Conservation (phyloP, 83 land plant species). For the Diphasiastrum complanatum region DNA sequence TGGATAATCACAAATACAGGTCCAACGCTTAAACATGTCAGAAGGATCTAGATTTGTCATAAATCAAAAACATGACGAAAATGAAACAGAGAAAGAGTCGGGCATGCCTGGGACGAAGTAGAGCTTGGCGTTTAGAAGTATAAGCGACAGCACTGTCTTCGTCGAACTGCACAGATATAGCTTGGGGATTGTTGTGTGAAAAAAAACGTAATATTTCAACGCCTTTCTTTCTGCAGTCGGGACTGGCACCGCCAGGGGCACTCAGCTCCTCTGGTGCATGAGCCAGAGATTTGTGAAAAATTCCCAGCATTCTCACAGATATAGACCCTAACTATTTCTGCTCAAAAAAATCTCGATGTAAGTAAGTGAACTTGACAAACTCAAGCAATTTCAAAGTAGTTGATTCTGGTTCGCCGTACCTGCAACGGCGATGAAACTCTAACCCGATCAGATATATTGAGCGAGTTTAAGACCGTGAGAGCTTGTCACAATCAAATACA, state of each 20-base stretch:
- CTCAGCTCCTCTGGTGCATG: conserved; percentile 28
- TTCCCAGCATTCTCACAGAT: conserved; percentile 37
- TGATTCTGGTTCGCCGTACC: too few species aligned
- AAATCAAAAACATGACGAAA: neutral
- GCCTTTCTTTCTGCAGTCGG: conserved; percentile 23
- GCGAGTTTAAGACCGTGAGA: too few species aligned
- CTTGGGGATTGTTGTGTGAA: neutral
- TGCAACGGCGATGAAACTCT: too few species aligned
- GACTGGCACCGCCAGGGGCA: conserved; percentile 5
- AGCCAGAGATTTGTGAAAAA: conserved; percentile 22
- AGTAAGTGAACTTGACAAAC: too few species aligned
- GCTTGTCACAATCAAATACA: too few species aligned
- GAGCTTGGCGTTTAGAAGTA: conserved; percentile 42
- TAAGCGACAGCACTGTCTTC: conserved; percentile 48
- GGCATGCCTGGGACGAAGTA: conserved; percentile 50
- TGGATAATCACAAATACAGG: too few species aligned
- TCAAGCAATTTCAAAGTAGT: too few species aligned
- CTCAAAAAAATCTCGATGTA: too few species aligned
- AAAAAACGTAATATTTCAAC: conserved; percentile 14
- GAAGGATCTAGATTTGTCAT: neutral
- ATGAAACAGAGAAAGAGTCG: neutral
- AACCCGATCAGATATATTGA: too few species aligned
- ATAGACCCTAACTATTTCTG: too few species aligned
- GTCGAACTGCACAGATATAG: conserved; percentile 20
- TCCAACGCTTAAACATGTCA: neutral